Base-by-base conservation (phyloP, 208 protist genomes). In the Angomonas desouzai region DNA sequence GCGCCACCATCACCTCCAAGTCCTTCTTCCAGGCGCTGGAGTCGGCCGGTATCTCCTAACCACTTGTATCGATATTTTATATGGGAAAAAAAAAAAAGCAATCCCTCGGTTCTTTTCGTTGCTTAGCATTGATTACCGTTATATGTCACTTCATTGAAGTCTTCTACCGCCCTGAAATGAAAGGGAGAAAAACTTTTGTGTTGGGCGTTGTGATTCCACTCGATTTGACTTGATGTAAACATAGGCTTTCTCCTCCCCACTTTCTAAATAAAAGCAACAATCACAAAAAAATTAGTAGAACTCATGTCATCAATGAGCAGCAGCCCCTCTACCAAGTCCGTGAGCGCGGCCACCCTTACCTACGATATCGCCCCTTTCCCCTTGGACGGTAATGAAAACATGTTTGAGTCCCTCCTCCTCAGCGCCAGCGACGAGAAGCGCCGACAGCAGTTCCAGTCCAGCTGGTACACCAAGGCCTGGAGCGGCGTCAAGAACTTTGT, bases 11-110 rank as follows among this genome's bases (percentile, higher is more conserved):
- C 48, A 77, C 75, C 32, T 65, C 68, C 30, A 28, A 74, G n/a
- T 79, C 75, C 23, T 76, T 91, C 72, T 62, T 56, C 27, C 67
- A 76, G 28, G 81, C 81, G 22, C 74, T 86, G 60, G 74, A 86
- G 57, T 87, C 85, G 16, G 76, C 76, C 13, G 84, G 84, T 18
- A 36, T 69, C 16, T 62, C 55, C 29, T 56, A 34, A 66, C 7
- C 33, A n/a, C 13, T 38, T 33, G 16, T 56, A 36, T 63, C n/a
- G 18, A 9, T 65, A 56, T 65, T 56, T 18, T 38, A 18, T 56
- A 20, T n/a, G 33, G 30, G 33, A 20, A 34, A 25, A 62, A 25
- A n/a, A n/a, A n/a, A n/a, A n/a, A n/a, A n/a, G n/a, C n/a, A n/a
- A 27, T 38, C 43, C 18, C 38, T n/a, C 38, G 11, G 13, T 34